Conservation (phyloP, 2,329 filamentous ascomycete genomes). For the Nigrospora oryzae region DNA sequence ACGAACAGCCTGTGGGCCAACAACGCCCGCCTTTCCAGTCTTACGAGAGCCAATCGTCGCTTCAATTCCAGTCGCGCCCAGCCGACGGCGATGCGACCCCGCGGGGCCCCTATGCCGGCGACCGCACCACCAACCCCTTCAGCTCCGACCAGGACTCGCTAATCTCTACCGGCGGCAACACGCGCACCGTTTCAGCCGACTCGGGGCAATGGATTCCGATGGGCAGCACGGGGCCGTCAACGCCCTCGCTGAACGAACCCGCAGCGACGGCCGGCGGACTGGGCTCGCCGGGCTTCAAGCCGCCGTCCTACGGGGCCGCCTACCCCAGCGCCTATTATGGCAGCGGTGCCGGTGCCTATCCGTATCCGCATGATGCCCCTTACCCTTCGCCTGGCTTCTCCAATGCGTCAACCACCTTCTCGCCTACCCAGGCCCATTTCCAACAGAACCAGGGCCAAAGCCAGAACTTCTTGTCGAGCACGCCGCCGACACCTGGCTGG, state of each 20-base stretch:
- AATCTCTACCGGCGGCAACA: too few relatives aligned
- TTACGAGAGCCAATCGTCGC: background rate
- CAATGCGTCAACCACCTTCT: constrained; percentile 5
- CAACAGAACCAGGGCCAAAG: constrained; percentile 9
- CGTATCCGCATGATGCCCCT: background rate
- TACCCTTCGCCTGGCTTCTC: constrained; percentile 7
- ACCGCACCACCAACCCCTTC: background rate
- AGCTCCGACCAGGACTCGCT: too few relatives aligned
- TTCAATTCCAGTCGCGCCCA: background rate
- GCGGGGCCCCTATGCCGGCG: background rate
- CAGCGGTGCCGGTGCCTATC: background rate
- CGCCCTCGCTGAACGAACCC: too few relatives aligned
- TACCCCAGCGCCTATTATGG: too few relatives aligned
- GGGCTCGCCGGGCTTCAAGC: too few relatives aligned
- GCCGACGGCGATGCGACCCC: background rate
- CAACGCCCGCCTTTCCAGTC: background rate
- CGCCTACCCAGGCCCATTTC: constrained; percentile 5
- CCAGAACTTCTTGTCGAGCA: constrained; percentile 7
- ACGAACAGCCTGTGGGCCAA: background rate
- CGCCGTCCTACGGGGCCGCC: too few relatives aligned
- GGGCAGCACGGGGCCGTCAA: too few relatives aligned
- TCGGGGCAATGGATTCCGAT: too few relatives aligned
- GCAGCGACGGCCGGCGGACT: too few relatives aligned
- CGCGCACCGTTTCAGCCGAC: too few relatives aligned
- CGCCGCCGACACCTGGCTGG: constrained; percentile 3